A percentile compares a stretch with the other conserved stretches of the same genome.
These are phyloP conservation scores for Cadophora gregata DNA, from an alignment of 2,329 filamentous ascomycete species.

Conservation along the genomic window DNA sequence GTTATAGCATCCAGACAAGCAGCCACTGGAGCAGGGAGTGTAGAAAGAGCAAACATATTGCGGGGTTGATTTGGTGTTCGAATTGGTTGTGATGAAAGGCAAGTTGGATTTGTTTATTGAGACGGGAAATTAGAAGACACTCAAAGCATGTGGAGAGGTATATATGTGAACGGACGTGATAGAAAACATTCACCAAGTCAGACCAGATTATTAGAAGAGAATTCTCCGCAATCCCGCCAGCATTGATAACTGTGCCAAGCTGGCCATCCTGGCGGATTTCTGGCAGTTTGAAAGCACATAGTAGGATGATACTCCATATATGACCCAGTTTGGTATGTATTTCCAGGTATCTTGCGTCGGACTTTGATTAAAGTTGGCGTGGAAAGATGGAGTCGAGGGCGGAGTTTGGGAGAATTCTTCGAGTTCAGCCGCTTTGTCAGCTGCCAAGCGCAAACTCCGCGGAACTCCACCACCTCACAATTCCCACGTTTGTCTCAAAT, in stretches of 20 bases:
- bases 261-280: neutral
- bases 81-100: neutral
- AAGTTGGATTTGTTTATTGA: neutral
- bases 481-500: neutral
- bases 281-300: neutral
- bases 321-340: neutral
- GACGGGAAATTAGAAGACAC: neutral
- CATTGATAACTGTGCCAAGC: neutral
- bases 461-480: neutral
- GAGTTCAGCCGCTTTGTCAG: neutral
- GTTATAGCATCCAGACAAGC: conserved; percentile 19
- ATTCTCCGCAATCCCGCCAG: neutral
- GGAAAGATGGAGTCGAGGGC: neutral
- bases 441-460: conserved; percentile 8
- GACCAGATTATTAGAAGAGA: neutral
- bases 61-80: neutral
- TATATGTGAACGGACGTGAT: neutral
- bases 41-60: neutral
- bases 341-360: neutral
- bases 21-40: conserved; percentile 4
- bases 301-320: too few relatives aligned
- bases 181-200: neutral
- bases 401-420: conserved; percentile 3
- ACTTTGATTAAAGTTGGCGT: neutral
- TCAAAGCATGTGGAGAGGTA: neutral